phyloP scores from a whole-genome alignment of 495 filamentous ascomycete species.

The Xylaria venustula region DNA sequence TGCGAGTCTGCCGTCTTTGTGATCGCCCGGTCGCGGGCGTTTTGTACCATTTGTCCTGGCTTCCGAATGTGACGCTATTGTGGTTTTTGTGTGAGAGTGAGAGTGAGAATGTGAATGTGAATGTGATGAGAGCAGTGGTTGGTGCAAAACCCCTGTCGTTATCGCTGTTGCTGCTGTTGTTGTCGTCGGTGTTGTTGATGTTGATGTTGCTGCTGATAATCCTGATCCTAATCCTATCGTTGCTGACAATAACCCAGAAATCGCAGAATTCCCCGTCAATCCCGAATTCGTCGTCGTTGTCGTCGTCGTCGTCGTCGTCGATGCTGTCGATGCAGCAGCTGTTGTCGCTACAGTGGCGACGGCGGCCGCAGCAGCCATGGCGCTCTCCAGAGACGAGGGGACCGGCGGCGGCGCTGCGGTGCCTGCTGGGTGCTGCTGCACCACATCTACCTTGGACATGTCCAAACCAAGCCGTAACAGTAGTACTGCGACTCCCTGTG shows the following conservation, averaged over 20 bases:
- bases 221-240: no score
- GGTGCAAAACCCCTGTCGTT: neutral
- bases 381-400: conserved; percentile 32
- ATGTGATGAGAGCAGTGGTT: neutral
- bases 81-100: conserved; percentile 7
- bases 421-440: conserved; percentile 32
- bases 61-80: neutral
- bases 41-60: conserved; percentile 28
- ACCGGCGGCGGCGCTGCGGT: conserved; percentile 9
- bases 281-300: no score
- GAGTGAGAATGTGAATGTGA: conserved; percentile 13
- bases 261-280: conserved; percentile 11
- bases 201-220: no score
- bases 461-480: no score
- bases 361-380: conserved; percentile 28
- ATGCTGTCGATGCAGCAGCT: conserved; percentile 10
- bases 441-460: conserved; percentile 36
- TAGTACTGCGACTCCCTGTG: no score
- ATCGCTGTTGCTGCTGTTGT: conserved; percentile 1
- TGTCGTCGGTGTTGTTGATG: conserved; percentile 10
- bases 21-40: conserved; percentile 27
- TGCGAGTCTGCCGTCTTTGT: conserved; percentile 28
- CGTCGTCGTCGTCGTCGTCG: conserved; percentile 22
- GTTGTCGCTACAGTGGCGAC: conserved; percentile 18
- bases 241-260: conserved; percentile 11